These are phyloP conservation scores for Conticribra weissflogii DNA, from an alignment of 108 stramenopile genomes.

Conservation along the genomic window DNA sequence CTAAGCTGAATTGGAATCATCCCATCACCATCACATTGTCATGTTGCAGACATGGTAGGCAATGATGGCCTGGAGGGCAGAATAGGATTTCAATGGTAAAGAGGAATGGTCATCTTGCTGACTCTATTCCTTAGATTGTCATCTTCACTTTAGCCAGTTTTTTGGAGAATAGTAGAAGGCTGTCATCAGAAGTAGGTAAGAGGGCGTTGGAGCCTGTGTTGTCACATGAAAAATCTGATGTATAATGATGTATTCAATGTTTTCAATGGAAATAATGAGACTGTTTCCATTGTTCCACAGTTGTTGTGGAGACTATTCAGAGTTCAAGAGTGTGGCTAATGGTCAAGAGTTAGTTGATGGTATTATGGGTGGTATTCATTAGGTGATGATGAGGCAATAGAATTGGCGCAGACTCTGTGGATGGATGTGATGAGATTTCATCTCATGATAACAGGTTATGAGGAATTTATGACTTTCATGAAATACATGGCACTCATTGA, in stretches of 20 bases:
- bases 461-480: slow-evolving; percentile 15
- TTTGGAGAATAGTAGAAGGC: not conserved
- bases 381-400: not conserved
- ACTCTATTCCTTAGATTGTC: not conserved
- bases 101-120: not conserved
- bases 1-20: not conserved
- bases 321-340: not conserved
- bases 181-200: not conserved
- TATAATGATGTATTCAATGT: not conserved
- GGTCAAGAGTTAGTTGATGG: not conserved
- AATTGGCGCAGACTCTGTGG: slow-evolving; percentile 3
- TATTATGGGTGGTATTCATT: not conserved
- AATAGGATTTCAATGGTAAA: not conserved
- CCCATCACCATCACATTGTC: no score
- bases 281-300: not conserved
- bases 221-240: not conserved
- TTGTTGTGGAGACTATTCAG: not conserved
- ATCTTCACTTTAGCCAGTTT: not conserved
- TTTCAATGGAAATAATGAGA: not conserved
- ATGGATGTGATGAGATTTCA: no score
- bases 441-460: no score
- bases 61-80: not conserved
- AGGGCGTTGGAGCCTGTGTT: not conserved
- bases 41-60: no score
- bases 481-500: slow-evolving; percentile 13